Evolutionary conservation across 1,139 yeast genomes (phyloP).

Genomic region (Wickerhamiella pararugosa): DNA sequence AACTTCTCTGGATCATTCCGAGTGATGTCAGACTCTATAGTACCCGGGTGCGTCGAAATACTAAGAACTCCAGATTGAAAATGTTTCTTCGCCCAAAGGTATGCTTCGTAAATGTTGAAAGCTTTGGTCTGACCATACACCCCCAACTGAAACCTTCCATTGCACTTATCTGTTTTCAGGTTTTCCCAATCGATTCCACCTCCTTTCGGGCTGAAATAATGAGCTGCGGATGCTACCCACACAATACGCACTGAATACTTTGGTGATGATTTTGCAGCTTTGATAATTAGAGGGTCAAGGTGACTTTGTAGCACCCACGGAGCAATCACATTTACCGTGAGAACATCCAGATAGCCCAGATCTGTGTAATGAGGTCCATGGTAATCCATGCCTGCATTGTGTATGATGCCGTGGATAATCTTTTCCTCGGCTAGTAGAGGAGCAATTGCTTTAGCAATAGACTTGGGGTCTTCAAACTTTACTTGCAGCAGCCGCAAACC

Average conservation of each 20-base stretch:
- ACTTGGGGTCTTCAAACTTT: conserved; percentile 32
- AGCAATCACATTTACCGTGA: neutral
- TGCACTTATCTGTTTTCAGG: conserved; percentile 11
- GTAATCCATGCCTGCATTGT: conserved; percentile 41
- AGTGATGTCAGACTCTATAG: conserved; percentile 27
- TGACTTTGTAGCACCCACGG: conserved; percentile 33
- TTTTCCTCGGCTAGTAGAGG: conserved; percentile 21
- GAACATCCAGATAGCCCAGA: neutral
- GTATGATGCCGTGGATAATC: conserved; percentile 31
- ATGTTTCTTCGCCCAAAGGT: conserved; percentile 29
- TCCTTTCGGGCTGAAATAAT: conserved; percentile 19
- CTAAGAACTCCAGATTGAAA: conserved; percentile 25
- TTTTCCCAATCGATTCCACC: conserved; percentile 19
- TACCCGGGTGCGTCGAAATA: conserved; percentile 35
- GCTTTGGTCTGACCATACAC: conserved; percentile 21
- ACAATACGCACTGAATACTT: conserved; percentile 37
- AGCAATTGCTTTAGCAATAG: conserved; percentile 30
- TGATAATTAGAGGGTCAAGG: conserved; percentile 39
- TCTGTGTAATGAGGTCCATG: conserved; percentile 31
- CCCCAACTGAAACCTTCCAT: conserved; percentile 13
- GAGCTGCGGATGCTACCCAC: conserved; percentile 54
- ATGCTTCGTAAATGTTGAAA: conserved; percentile 26
- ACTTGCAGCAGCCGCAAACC: conserved; percentile 14
- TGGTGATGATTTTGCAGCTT: conserved; percentile 22
- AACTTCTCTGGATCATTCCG: conserved; percentile 18